Evolutionary conservation across 208 protist genomes (phyloP), one percentile per base, ranked within the genome.

Genomic region (Trypanosoma boissoni): DNA sequence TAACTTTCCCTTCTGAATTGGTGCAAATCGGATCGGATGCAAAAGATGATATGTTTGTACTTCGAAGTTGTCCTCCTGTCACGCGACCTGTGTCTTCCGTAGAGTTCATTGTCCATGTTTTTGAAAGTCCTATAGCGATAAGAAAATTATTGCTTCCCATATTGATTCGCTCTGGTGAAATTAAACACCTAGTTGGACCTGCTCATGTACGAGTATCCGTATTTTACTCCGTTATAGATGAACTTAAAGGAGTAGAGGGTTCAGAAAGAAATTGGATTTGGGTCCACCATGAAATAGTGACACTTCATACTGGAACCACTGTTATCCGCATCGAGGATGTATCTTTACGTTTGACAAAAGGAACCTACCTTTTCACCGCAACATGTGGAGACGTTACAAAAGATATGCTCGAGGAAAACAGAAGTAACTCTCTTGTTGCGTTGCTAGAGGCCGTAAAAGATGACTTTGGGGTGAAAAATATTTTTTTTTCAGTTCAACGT

Each of bases 31-130:
- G 52, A 34, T n/a, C 49, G 43, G 41, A 53, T 10, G 27, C 14
- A 16, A 43, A 44, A 41, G 27, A 32, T 45, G 42, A 62, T 49
- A 24, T 28, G 45, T 24, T 64, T 9, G 18, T 43, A 46, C 46
- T 70, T 7, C 21, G n/a, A 23, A 64, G 64, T 58, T 5, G 42
- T 29, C 64, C 64, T 12, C 23, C 5, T 2, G 41, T 29, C 12
- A 59, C 49, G 28, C 23, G 20, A 26, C 0, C 50, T 14, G 21
- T 24, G 18, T 7, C 42, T n/a, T 39, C 27, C 7, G 24, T 36
- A 32, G 56, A 70, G 21, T 70, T 70, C 58, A 2, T 53, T 46
- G 2, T 70, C 7, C 46, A 60, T 24, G 64, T 70, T 34, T 59
- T 59, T 70, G 64, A 58, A 20, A n/a, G 16, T 28, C 18, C 56